Base-by-base conservation (phyloP, 164 flowering plant genomes). In the Vitis rupestris region DNA sequence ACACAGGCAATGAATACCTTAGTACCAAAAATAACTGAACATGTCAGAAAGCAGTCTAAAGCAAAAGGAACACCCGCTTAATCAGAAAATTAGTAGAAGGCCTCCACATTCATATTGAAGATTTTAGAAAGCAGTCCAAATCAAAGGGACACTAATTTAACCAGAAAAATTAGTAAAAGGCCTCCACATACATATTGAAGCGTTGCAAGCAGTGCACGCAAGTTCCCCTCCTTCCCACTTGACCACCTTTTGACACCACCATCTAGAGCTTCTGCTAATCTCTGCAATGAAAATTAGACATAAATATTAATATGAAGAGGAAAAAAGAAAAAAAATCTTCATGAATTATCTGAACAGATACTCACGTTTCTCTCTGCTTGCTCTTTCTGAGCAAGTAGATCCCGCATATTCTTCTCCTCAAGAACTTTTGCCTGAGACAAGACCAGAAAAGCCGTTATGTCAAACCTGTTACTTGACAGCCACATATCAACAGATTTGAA, bases 201-300 rank as follows among this genome's bases (percentile, higher is more conserved):
- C 0, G 99, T 94, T 48, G 98, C 92, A 50, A 94, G 91, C 82
- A 94, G 77, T 53, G 98, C 95, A 17, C 99, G 92, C 75, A 92
- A 76, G 70, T 92, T 94, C 55, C 98, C 89, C 31, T 86, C 84
- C 81, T 92, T 94, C 70, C 99, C 99, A 66, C 76, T 86, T 51
- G 98, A 85, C 99, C 99, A 94, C 70, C 98, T 85, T 72, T 82
- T 92, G 74, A 94, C 85, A 59, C 92, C 97, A 63, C 90, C 89
- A 82, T 92, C 98, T 73, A 94, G 82, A 75, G 85, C 63, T 76
- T 92, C 95, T 9, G 97, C 92, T 31, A 92, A 70, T 74, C 91
- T 88, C 98, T 92, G 94, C 71, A 79, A 57, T 68, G 61, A 72
- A 68, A 70, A 67, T 54, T 3, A 57, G 51, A 71, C 17, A 15